Percentiles rank a stretch among this genome's conserved stretches.
Conservation (phyloP, 2,329 filamentous ascomycete genomes). For the Trichoderma oligosporum region DNA sequence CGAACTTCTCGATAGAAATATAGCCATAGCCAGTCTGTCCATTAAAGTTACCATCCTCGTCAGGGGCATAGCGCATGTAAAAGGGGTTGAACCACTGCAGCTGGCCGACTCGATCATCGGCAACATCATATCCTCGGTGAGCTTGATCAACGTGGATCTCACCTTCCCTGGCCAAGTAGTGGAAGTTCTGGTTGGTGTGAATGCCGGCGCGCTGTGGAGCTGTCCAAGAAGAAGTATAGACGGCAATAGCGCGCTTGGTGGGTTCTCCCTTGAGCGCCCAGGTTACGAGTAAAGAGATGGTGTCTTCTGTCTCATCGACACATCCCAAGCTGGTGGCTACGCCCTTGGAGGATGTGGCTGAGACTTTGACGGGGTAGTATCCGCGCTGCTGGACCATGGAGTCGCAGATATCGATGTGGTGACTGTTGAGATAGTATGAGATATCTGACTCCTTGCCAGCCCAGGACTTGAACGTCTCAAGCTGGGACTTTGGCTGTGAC, state of each 20-base stretch:
- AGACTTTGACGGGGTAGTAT: conserved; percentile 74
- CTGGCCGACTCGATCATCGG: conserved; percentile 68
- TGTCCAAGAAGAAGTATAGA: conserved; percentile 94
- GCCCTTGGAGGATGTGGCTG: conserved; percentile 72
- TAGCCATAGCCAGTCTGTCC: conserved; percentile 92
- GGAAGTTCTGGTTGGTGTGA: conserved; percentile 97
- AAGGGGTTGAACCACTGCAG: conserved; percentile 91
- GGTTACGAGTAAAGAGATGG: conserved; percentile 84
- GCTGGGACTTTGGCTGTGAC: conserved; percentile 85
- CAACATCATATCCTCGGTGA: conserved; percentile 90
- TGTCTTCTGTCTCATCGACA: conserved; percentile 79
- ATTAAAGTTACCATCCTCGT: conserved; percentile 91
- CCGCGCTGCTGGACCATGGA: conserved; percentile 75
- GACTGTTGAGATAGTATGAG: conserved; percentile 92
- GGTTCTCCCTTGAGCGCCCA: conserved; percentile 73
- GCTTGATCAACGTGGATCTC: conserved; percentile 91
- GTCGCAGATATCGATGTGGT: conserved; percentile 90
- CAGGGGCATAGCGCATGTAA: conserved; percentile 91
- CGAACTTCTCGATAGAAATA: conserved; percentile 92
- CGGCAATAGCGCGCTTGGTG: conserved; percentile 71
- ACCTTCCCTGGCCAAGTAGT: conserved; percentile 80
- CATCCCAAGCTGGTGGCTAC: conserved; percentile 77
- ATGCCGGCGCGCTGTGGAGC: conserved; percentile 88
- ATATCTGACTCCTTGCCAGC: conserved; percentile 90
- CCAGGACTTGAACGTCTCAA: conserved; percentile 94